A percentile compares a stretch with the other conserved stretches of the same genome.
phyloP scores from a whole-genome alignment of 768 basidiomycete genomes.

The Suillus bovinus region DNA sequence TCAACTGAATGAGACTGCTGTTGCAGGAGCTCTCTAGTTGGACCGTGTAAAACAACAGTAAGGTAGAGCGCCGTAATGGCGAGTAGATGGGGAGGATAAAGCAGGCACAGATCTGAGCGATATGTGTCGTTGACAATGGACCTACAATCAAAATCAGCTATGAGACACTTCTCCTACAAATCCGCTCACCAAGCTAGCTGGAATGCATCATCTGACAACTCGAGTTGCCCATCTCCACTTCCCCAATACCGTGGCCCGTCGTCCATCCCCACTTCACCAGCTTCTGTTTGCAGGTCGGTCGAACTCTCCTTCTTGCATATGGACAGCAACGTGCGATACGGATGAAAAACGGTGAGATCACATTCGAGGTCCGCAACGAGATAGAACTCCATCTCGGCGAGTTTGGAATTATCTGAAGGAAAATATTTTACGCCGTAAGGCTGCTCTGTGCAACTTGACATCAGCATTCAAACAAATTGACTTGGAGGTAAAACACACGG shows the following conservation, averaged over 20 bases:
- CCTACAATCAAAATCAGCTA: constrained; percentile 44
- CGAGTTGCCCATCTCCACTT: constrained; percentile 75
- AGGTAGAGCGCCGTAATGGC: constrained; percentile 92
- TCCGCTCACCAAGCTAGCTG: constrained; percentile 85
- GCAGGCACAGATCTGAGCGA: constrained; percentile 88
- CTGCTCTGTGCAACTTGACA: constrained; percentile 41
- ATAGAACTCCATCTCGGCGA: constrained; percentile 99
- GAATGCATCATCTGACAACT: constrained; percentile 71
- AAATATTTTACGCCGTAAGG: constrained; percentile 79
- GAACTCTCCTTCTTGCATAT: constrained; percentile 64
- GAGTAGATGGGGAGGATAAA: constrained; percentile 94
- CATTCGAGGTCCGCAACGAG: constrained; percentile 96
- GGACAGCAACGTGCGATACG: constrained; percentile 84
- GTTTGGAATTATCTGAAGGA: constrained; percentile 82
- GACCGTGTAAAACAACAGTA: constrained; percentile 72
- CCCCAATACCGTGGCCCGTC: constrained; percentile 75
- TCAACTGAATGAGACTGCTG: constrained; percentile 34
- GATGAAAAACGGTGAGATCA: constrained; percentile 91
- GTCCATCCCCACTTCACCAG: constrained; percentile 53
- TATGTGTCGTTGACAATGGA: constrained; percentile 97
- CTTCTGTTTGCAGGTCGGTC: constrained; percentile 50
- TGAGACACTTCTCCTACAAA: not conserved
- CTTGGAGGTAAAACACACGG: constrained; percentile 44
- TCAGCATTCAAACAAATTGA: not conserved
- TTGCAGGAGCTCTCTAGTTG: constrained; percentile 48